Percentiles rank a stretch among this genome's conserved stretches.
Conservation (phyloP, 2,329 filamentous ascomycete genomes). For the Alternaria ethzedia region DNA sequence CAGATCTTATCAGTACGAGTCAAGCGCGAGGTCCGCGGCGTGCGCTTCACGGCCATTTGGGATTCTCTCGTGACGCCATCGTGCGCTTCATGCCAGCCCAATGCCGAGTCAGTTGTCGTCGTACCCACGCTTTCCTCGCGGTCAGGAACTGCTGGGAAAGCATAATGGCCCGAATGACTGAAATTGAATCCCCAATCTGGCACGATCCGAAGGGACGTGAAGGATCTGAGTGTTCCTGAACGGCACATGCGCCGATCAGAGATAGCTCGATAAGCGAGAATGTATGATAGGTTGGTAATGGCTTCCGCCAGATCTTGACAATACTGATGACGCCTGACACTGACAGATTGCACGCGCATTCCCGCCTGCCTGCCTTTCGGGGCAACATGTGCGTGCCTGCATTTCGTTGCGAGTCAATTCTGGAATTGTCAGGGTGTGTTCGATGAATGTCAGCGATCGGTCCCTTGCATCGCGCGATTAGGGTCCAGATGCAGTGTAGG, state of each 20-base stretch:
- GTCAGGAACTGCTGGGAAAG: neutral
- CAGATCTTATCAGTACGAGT: neutral
- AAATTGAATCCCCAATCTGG: neutral
- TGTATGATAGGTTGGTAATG: conserved; percentile 16
- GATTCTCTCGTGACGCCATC: conserved; percentile 6
- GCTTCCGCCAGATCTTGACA: conserved; percentile 1
- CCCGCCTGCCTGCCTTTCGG: conserved; percentile 1
- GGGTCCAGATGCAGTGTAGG: neutral
- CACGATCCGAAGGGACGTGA: neutral
- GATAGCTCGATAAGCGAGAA: conserved; percentile 15
- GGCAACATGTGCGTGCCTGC: conserved; percentile 9
- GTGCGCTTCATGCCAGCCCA: conserved; percentile 3
- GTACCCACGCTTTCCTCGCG: neutral
- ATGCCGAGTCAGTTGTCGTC: conserved; percentile 1
- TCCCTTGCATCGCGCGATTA: neutral
- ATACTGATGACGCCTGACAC: conserved; percentile 12
- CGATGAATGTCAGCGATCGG: neutral
- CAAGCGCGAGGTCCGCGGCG: neutral
- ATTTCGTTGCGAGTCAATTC: conserved; percentile 2
- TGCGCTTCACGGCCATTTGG: neutral
- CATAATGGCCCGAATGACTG: neutral
- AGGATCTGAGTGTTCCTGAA: conserved; percentile 2
- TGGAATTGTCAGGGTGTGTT: neutral
- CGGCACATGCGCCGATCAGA: neutral
- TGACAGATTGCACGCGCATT: conserved; percentile 2